Conservation (phyloP, 2,329 filamentous ascomycete species). For the Monilinia aucupariae region DNA sequence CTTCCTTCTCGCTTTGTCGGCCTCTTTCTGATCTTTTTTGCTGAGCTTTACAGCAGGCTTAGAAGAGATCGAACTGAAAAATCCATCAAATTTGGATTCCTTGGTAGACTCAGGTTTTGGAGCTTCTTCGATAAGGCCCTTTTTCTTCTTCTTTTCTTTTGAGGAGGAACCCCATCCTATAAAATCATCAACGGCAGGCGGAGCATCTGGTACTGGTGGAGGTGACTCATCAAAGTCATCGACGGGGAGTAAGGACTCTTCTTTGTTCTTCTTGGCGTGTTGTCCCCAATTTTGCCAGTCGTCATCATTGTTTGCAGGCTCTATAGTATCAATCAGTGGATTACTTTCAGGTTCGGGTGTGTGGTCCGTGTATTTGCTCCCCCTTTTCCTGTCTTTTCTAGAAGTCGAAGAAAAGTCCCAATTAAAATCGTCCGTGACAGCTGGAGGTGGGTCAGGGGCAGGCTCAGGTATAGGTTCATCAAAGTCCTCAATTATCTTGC, state of each 20-base stretch:
- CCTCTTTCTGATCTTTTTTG: constrained; percentile 48
- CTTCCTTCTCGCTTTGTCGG: constrained; percentile 44
- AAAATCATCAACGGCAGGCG: constrained; percentile 33
- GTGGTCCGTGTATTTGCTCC: constrained; percentile 27
- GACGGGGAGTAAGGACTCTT: constrained; percentile 32
- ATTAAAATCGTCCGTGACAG: constrained; percentile 27
- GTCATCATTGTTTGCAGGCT: constrained; percentile 26
- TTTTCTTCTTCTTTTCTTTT: constrained; percentile 48
- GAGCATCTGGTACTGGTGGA: constrained; percentile 33
- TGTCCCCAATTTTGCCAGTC: constrained; percentile 32
- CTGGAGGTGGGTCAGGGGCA: constrained; percentile 24
- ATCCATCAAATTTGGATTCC: constrained; percentile 42
- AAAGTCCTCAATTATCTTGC: constrained; percentile 14
- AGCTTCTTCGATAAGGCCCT: constrained; percentile 38
- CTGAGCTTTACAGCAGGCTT: constrained; percentile 39
- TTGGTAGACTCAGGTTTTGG: constrained; percentile 43
- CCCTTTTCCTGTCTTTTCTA: constrained; percentile 43
- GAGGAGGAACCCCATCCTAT: constrained; percentile 29
- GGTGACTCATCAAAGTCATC: constrained; percentile 35
- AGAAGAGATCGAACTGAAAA: constrained; percentile 26
- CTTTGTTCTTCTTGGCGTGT: constrained; percentile 28
- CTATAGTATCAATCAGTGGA: constrained; percentile 27
- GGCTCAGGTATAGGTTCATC: constrained; percentile 26
- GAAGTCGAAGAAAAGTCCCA: constrained; percentile 24
- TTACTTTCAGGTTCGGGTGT: constrained; percentile 22